phyloP scores from a whole-genome alignment of 78 protist genomes.

The Chrysochromulina tobinii region DNA sequence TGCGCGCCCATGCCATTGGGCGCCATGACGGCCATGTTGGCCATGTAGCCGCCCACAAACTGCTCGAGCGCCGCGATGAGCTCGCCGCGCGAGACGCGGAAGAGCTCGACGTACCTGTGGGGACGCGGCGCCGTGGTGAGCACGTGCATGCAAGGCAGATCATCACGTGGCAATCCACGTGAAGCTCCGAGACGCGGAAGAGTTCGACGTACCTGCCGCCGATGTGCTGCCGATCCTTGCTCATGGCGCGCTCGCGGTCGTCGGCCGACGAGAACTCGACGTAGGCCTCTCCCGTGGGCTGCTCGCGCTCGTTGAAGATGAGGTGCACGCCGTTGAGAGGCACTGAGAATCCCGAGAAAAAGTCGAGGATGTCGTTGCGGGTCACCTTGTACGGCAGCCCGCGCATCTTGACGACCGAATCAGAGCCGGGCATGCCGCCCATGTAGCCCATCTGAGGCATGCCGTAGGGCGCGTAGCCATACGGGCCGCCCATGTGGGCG shows the following conservation, averaged over 20 bases:
- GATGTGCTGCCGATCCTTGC: background rate
- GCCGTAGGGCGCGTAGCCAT: no score
- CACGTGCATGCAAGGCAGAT: no score
- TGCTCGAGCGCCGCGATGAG: conserved; percentile 8
- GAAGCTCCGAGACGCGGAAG: no score
- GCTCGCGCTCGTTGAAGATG: background rate
- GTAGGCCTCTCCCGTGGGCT: conserved; percentile 34
- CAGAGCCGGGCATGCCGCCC: background rate
- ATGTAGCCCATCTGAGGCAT: no score
- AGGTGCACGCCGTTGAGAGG: conserved; percentile 22
- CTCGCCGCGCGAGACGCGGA: background rate
- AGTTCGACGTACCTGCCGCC: background rate
- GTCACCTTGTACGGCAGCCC: conserved; percentile 31
- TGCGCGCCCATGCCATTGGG: background rate
- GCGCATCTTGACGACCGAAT: conserved; percentile 6
- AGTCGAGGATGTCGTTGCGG: conserved; percentile 1
- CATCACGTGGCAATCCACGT: no score
- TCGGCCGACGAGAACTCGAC: background rate
- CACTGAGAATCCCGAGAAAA: background rate
- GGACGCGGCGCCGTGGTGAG: no score
- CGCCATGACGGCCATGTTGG: background rate
- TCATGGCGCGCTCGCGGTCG: conserved; percentile 15
- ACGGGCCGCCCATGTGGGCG: no score
- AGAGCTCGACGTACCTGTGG: conserved; percentile 25
- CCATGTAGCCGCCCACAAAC: background rate